phyloP scores from a whole-genome alignment of 768 basidiomycete genomes.

The Postia placenta region DNA sequence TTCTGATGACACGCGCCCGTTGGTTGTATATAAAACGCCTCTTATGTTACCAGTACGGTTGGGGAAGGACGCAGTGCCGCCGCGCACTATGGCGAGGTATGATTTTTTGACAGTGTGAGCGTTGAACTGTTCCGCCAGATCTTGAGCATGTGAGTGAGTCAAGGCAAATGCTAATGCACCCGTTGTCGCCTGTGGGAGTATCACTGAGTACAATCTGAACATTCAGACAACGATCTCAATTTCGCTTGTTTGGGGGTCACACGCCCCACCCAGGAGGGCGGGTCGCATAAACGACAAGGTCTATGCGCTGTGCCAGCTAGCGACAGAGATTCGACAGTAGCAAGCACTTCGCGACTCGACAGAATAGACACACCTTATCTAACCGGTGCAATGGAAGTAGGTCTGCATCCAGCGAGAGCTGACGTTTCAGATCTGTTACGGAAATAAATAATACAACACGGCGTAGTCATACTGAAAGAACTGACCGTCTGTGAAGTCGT shows the following conservation, averaged over 20 bases:
- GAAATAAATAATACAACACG: no score
- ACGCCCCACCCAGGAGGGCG: no score
- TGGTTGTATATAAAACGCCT: conserved; percentile 32
- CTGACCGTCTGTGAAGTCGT: neutral
- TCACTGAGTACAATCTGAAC: neutral
- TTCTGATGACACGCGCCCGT: conserved; percentile 39
- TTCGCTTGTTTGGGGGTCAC: neutral
- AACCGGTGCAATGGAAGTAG: conserved; percentile 57
- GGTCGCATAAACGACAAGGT: no score
- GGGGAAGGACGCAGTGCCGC: conserved; percentile 40
- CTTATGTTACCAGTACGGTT: conserved; percentile 31
- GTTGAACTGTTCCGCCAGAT: conserved; percentile 52
- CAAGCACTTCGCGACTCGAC: no score
- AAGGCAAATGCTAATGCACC: conserved; percentile 55
- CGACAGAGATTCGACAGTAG: no score
- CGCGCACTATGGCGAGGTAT: conserved; percentile 61
- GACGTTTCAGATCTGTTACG: conserved; percentile 15
- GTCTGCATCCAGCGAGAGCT: conserved; percentile 26
- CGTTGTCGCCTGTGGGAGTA: conserved; percentile 45
- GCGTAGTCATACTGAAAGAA: conserved; percentile 2
- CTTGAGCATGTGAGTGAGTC: conserved; percentile 34
- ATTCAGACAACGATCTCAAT: neutral
- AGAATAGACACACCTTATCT: conserved; percentile 44
- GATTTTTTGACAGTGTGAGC: conserved; percentile 43
- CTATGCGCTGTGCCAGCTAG: no score